Evolutionary conservation across 306 rosid species (phyloP), one percentile per base, ranked within the genome.

Genomic region (Cicer pinnatifidum): DNA sequence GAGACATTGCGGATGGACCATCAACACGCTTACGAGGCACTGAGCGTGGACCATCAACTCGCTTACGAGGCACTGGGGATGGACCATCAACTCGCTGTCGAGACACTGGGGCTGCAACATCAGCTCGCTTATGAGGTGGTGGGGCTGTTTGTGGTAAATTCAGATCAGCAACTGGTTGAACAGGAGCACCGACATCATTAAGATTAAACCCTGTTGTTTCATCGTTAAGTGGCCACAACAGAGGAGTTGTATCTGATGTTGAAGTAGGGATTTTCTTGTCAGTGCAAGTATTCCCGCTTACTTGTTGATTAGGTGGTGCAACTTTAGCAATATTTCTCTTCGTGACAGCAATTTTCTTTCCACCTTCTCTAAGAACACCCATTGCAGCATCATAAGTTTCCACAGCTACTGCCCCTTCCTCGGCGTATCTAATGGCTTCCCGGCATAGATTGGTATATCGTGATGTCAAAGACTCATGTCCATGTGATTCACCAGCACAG

Each of bases 151-250:
- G 94, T 7, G 98, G 97, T 66, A 87, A 84, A 84, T 94, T 94
- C 76, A 88, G 75, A 82, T 94, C 98, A 79, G 91, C 72, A 76
- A 91, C 83, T 28, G 88, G 69, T 78, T 85, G 96, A 60, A 80
- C 77, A 69, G 87, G 77, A 70, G 88, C 86, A 72, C 91, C 83
- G 19, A 79, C 84, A 84, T 89, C 97, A 62, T 89, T 91, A 7
- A 89, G 96, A 88, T 89, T 93, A 82, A 93, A 89, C 72, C 78
- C 84, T 76, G 81, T 76, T 74, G 88, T 81, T 87, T 94, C 98
- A 71, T 89, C 96, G 51, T 86, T 93, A 52, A 59, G 89, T 52
- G 98, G 98, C 98, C 98, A 94, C 75, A 94, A 80, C 82, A 87
- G 75, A 39, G 96, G 97, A 46, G 96, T 85, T 52, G 90, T 48